Conservation (phyloP, 805 yeast species). For the Cyberlindnera americana region DNA sequence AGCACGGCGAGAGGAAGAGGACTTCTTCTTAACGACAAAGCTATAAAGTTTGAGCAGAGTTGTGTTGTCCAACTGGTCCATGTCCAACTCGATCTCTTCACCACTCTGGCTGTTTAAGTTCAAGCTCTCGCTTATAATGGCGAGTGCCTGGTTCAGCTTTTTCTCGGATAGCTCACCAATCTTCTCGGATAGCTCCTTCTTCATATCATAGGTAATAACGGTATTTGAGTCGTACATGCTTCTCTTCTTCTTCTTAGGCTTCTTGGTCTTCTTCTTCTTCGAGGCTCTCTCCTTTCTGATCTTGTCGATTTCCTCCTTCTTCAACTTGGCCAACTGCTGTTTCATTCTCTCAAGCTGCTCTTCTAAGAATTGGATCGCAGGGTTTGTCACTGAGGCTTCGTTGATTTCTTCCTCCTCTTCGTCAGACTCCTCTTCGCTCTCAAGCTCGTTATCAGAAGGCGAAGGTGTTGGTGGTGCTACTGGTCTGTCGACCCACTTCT, state of each 20-base stretch:
- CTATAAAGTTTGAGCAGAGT: constrained; percentile 82
- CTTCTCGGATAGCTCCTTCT: constrained; percentile 84
- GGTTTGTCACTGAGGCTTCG: constrained; percentile 68
- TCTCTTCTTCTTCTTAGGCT: constrained; percentile 32
- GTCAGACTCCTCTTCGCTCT: constrained; percentile 32
- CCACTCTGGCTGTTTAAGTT: constrained; percentile 55
- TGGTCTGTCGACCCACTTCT: constrained; percentile 86
- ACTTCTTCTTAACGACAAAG: constrained; percentile 59
- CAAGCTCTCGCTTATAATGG: constrained; percentile 77
- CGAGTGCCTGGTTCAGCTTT: constrained; percentile 77
- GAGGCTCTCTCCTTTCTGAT: constrained; percentile 55
- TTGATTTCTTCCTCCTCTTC: constrained; percentile 53
- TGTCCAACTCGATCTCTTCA: constrained; percentile 94
- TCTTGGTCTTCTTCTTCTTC: constrained; percentile 41
- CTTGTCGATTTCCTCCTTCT: constrained; percentile 69
- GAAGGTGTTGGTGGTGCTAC: constrained; percentile 44
- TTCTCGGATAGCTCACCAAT: constrained; percentile 75
- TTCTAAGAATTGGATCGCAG: constrained; percentile 86
- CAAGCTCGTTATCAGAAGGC: constrained; percentile 25
- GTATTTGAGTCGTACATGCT: constrained; percentile 22
- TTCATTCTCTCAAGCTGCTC: constrained; percentile 84
- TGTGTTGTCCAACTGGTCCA: constrained; percentile 84
- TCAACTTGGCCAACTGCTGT: constrained; percentile 76
- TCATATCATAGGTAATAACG: constrained; percentile 89
- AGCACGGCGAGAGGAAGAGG: constrained; percentile 8